A percentile compares a stretch with the other conserved stretches of the same genome.
These are phyloP conservation scores for Trichoderma hamatum DNA, from an alignment of 2,329 filamentous ascomycete genomes.

Conservation along the genomic window DNA sequence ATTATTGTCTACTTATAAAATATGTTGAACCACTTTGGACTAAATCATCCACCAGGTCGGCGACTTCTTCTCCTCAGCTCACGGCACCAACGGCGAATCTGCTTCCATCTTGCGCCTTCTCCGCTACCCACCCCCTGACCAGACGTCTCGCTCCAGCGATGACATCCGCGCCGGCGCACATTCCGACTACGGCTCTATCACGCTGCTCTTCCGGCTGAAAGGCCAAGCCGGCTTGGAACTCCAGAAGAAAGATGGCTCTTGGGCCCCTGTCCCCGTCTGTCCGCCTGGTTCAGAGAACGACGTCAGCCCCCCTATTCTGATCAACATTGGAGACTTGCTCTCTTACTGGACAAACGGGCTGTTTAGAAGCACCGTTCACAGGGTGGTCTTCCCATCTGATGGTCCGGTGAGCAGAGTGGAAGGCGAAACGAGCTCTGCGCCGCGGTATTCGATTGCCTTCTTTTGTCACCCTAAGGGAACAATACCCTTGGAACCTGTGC, in stretches of 20 bases:
- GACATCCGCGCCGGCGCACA: conserved; percentile 90
- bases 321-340: conserved; percentile 72
- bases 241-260: conserved; percentile 56
- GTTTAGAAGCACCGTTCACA: conserved; percentile 83
- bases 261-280: conserved; percentile 69
- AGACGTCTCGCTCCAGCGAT: conserved; percentile 47
- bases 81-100: conserved; percentile 51
- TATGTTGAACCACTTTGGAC: background rate
- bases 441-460: conserved; percentile 68
- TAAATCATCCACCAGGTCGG: conserved; percentile 41
- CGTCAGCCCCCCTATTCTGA: conserved; percentile 71
- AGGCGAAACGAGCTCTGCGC: conserved; percentile 53
- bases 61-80: conserved; percentile 59
- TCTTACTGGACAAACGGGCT: conserved; percentile 91
- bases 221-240: conserved; percentile 89
- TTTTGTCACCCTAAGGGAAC: conserved; percentile 66
- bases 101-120: conserved; percentile 70
- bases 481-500: conserved; percentile 59
- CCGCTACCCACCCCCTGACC: conserved; percentile 64
- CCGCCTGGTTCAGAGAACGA: conserved; percentile 63
- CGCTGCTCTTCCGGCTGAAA: conserved; percentile 80
- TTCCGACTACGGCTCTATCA: conserved; percentile 78
- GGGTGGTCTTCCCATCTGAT: conserved; percentile 70
- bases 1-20: background rate
- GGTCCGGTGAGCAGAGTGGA: conserved; percentile 34